Evolutionary conservation across 106 monocot species (phyloP), one percentile per base, ranked within the genome.

Genomic region (Acanthochlamys bracteata): DNA sequence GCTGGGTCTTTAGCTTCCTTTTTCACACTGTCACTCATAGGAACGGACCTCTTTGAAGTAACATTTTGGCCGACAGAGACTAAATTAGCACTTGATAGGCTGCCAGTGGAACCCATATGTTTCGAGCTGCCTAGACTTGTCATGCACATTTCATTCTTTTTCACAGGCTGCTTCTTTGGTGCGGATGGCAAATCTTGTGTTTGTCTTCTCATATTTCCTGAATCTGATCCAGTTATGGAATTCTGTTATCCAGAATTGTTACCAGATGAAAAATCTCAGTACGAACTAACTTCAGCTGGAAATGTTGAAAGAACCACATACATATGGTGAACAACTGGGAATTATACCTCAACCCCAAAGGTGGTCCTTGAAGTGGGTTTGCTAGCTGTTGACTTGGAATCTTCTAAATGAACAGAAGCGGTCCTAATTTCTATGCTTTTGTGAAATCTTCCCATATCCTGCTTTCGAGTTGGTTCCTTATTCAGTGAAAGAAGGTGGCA

Each of bases 1-100:
- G 57, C 25, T 41, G 41, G 59, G 62, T 74, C 76, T 25, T 53
- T 63, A 15, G 51, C 23, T 55, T 78, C 79, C 61, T 58, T 79
- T 47, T 70, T 73, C 52, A 55, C 41, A 39, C 22, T 65, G 49
- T 77, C 65, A 16, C 20, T 60, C 60, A 41, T 66, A 24, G 57
- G 21, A 42, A 57, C 24, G 24, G 60, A 69, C 60, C 67, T 69
- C 65, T 72, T 85, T 27, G 71, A 70, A 64, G 59, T 16, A 19
- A 43, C 41, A 64, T 26, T 55, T 11, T 22, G 22, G 41, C 67
- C 12, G 57, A 25, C 41, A 52, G 54, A 13, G 20, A 42, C 26
- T 57, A 53, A 39, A 33, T 60, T 67, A 39, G 55, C 71, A 45
- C 16, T 25, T 25, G 22, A 42, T 42, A 17, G 42, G 15, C 39